Evolutionary conservation across 2,329 filamentous ascomycete genomes (phyloP).

Genomic region (Verticillium dahliae): DNA sequence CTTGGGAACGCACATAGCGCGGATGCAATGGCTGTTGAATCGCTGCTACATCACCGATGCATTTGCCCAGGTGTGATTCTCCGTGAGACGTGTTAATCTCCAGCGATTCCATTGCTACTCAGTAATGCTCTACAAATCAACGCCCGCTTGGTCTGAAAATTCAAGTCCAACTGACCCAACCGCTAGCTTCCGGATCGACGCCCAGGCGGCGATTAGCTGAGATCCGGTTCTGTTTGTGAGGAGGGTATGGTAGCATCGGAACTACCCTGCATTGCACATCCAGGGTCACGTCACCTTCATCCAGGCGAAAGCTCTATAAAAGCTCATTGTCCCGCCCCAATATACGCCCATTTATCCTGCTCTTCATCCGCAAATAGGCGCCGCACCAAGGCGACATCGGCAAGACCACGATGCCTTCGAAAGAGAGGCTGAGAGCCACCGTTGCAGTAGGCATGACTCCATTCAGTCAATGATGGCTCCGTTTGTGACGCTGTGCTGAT

Average conservation of each 20-base stretch:
- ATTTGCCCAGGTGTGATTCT: too few species aligned
- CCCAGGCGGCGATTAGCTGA: neutral
- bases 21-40: too few species aligned
- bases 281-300: neutral
- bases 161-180: neutral
- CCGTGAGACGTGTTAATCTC: too few species aligned
- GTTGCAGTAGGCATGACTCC: neutral
- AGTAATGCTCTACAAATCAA: neutral
- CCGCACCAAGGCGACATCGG: neutral
- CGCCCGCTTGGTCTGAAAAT: neutral
- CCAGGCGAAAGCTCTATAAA: conserved; percentile 14
- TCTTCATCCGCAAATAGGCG: conserved; percentile 36
- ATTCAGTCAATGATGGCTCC: neutral
- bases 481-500: neutral
- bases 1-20: neutral
- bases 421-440: neutral
- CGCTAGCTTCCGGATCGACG: neutral
- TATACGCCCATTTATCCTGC: conserved; percentile 35
- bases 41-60: too few species aligned
- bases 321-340: conserved; percentile 26
- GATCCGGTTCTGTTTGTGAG: neutral
- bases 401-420: neutral
- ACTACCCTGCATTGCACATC: neutral
- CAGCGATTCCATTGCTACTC: neutral
- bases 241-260: neutral